A percentile compares a stretch with the other conserved stretches of the same genome.
Conservation (phyloP, 2,329 filamentous ascomycete genomes). For the Coleophoma eucalyptorum region DNA sequence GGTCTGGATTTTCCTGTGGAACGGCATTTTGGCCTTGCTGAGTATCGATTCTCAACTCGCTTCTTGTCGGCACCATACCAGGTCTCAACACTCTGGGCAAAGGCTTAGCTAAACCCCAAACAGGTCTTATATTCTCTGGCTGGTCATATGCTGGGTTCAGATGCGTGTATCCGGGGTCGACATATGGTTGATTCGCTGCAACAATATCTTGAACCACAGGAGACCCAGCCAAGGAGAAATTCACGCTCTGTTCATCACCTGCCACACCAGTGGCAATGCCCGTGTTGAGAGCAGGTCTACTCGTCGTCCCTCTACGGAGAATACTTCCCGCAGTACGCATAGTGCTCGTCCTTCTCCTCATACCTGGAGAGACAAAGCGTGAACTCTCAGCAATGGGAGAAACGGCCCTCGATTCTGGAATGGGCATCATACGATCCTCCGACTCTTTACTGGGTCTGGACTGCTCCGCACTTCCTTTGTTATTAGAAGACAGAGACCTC, state of each 20-base stretch:
- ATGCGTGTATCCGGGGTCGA: slow-evolving; percentile 49
- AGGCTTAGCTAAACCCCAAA: slow-evolving; percentile 51
- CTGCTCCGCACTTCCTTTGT: neutral
- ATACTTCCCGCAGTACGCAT: neutral
- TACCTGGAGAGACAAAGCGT: neutral
- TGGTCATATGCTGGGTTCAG: slow-evolving; percentile 53
- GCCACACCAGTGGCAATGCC: slow-evolving; percentile 7
- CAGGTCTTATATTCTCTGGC: slow-evolving; percentile 41
- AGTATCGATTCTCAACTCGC: slow-evolving; percentile 31
- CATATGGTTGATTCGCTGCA: slow-evolving; percentile 36
- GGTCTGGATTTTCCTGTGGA: slow-evolving; percentile 35
- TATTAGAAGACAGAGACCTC: neutral
- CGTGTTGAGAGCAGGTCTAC: neutral
- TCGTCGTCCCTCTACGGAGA: neutral
- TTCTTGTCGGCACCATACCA: slow-evolving; percentile 45
- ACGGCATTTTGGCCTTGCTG: slow-evolving; percentile 29
- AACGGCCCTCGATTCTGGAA: neutral
- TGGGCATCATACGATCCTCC: slow-evolving; percentile 1
- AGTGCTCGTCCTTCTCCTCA: neutral
- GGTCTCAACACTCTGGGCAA: slow-evolving; percentile 48
- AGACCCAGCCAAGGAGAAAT: slow-evolving; percentile 25
- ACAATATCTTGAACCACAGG: slow-evolving; percentile 13
- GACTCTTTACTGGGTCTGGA: neutral
- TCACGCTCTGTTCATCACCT: slow-evolving; percentile 10
- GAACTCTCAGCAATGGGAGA: neutral